Base-by-base conservation (phyloP, 495 filamentous ascomycete species). In the Platismatia glauca region DNA sequence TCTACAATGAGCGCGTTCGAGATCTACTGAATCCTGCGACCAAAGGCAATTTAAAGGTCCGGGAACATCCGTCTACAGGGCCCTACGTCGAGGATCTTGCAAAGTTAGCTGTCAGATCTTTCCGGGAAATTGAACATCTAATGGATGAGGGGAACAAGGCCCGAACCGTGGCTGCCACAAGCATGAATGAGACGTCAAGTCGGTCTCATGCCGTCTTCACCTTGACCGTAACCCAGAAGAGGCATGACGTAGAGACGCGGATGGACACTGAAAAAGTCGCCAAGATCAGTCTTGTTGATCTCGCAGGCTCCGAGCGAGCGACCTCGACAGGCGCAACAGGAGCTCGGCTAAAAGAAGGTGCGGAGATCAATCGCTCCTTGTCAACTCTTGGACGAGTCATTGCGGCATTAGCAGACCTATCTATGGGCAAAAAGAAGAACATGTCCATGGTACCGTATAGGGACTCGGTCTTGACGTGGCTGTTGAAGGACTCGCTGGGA, bases 81-180 rank as follows among this genome's bases (percentile, higher is more conserved):
- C 94, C 94, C 0, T 99, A 99, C 69, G 95, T 99, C 16, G 94
- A 99, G 72, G 94, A 99, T 77, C 78, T 99, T 67, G 92, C 94
- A 52, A 99, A 97, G 69, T 75, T 99, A 44, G 91, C 95, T n/a
- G 94, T 99, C n/a, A 84, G 90, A 59, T 93, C 90, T 27, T 98
- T 98, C 71, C 81, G 86, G 55, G 94, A 97, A 72, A 97, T 97
- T 68, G 94, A 97, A 70, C 84, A 95, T 69, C 78, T 99, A 69
- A 97, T 99, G 95, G 95, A 97, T 74, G 94, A 97, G 75, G 95
- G 95, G 67, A 97, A 97, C 76, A 97, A 97, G 73, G 95, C 95
- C 9, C 80, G 95, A 78, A 99, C 95, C 24, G 95, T 99, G 43
- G 95, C 95, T 6, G 95, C 95, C 7, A 99, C 95, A 43, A 99